These are phyloP conservation scores for Axilococcus clingmanii DNA, from an alignment of 139 green algal genomes.

Conservation along the genomic window DNA sequence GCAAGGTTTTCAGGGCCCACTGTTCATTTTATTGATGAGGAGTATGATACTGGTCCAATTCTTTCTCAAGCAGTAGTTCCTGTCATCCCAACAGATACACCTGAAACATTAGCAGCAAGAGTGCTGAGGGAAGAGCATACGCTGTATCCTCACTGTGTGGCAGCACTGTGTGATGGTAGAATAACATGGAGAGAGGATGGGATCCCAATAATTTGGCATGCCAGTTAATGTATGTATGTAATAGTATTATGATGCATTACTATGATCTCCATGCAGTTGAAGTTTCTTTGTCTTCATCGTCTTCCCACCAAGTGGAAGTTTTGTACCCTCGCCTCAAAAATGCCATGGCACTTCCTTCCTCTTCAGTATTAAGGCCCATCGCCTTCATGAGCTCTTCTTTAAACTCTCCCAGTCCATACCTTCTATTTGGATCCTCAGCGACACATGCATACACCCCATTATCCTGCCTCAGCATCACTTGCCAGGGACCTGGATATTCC, in stretches of 20 bases:
- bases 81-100: constrained; percentile 72
- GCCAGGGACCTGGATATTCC: constrained; percentile 86
- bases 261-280: constrained; percentile 59
- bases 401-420: constrained; percentile 66
- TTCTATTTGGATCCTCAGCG: constrained; percentile 34
- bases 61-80: constrained; percentile 82
- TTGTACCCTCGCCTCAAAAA: constrained; percentile 78
- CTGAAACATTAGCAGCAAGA: constrained; percentile 60
- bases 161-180: constrained; percentile 77
- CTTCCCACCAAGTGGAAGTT: constrained; percentile 86
- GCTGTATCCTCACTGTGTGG: constrained; percentile 81
- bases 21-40: constrained; percentile 97
- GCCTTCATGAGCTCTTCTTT: constrained; percentile 77
- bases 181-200: constrained; percentile 84
- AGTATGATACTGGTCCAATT: constrained; percentile 93
- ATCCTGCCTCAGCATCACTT: constrained; percentile 86
- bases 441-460: constrained; percentile 76
- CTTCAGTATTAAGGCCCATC: constrained; percentile 81
- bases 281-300: constrained; percentile 57
- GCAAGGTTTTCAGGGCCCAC: constrained; percentile 81
- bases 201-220: constrained; percentile 55
- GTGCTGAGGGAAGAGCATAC: constrained; percentile 84
- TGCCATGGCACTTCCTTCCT: constrained; percentile 54
- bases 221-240: background rate
- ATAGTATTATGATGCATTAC: background rate